Evolutionary conservation across 768 basidiomycete genomes (phyloP).

Genomic region (Boletus pseudopeckii): DNA sequence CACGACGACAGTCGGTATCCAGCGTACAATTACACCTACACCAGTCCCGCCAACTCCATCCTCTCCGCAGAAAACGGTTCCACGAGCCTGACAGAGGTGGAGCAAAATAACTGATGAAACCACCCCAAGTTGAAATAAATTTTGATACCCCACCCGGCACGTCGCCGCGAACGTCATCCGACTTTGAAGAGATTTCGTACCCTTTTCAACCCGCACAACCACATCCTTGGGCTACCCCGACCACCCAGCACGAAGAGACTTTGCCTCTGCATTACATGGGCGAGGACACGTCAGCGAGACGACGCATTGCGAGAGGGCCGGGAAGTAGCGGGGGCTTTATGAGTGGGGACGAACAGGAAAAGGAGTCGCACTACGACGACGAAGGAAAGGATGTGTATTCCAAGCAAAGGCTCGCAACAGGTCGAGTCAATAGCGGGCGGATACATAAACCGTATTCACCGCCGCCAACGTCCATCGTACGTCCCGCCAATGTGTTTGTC

Average conservation of each 20-base stretch:
- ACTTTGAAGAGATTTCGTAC: slow-evolving; percentile 69
- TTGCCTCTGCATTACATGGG: slow-evolving; percentile 52
- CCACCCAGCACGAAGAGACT: slow-evolving; percentile 35
- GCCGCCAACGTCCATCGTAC: slow-evolving; percentile 62
- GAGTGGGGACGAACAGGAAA: slow-evolving; percentile 27
- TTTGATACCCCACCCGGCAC: slow-evolving; percentile 57
- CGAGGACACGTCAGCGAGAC: slow-evolving; percentile 46
- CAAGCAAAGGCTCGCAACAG: slow-evolving; percentile 40
- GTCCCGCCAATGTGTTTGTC: slow-evolving; percentile 20
- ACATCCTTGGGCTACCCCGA: slow-evolving; percentile 28
- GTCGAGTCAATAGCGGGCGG: slow-evolving; percentile 54
- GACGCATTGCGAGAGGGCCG: slow-evolving; percentile 40
- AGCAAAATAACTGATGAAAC: slow-evolving; percentile 48
- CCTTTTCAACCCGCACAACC: slow-evolving; percentile 38
- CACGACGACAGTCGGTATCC: too few relatives aligned
- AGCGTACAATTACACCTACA: not conserved
- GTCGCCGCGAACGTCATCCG: slow-evolving; percentile 52
- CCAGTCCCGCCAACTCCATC: not conserved
- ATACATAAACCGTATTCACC: slow-evolving; percentile 58
- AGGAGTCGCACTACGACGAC: slow-evolving; percentile 40
- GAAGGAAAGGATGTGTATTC: slow-evolving; percentile 69
- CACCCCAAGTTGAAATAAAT: slow-evolving; percentile 65
- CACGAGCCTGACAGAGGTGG: slow-evolving; percentile 9
- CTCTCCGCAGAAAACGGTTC: not conserved
- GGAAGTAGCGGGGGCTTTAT: slow-evolving; percentile 31